Percentiles rank a stretch among this genome's conserved stretches.
phyloP scores from a whole-genome alignment of 495 filamentous ascomycete species.

The Chaetomium fimeti region DNA sequence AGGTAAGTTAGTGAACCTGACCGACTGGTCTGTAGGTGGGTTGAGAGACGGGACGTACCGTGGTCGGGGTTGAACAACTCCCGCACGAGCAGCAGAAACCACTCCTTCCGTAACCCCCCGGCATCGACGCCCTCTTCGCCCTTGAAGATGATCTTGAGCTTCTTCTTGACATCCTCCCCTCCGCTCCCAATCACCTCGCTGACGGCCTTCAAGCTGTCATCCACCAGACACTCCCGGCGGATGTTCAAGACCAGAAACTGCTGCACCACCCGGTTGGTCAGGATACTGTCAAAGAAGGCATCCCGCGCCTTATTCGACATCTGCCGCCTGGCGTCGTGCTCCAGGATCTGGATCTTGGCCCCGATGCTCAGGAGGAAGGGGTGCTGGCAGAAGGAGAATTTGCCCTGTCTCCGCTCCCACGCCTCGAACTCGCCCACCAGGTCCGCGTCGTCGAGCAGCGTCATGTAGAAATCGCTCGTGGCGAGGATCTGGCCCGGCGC shows the following conservation, averaged over 20 bases:
- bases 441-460: constrained; percentile 79
- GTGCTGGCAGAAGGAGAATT: constrained; percentile 91
- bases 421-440: constrained; percentile 83
- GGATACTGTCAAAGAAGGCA: constrained; percentile 87
- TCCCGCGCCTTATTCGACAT: constrained; percentile 90
- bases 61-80: constrained; percentile 92
- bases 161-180: constrained; percentile 90
- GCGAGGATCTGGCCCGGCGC: constrained; percentile 51
- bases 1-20: constrained; percentile 16
- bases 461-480: constrained; percentile 85
- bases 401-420: constrained; percentile 74
- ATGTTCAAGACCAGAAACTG: constrained; percentile 80
- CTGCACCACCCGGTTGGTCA: constrained; percentile 68
- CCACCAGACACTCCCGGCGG: constrained; percentile 83
- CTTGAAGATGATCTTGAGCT: constrained; percentile 78
- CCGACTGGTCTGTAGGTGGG: background rate
- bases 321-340: constrained; percentile 85
- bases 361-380: constrained; percentile 93
- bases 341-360: constrained; percentile 89
- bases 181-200: constrained; percentile 83
- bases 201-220: constrained; percentile 83
- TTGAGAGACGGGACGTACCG: constrained; percentile 54
- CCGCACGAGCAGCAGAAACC: constrained; percentile 87
- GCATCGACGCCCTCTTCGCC: constrained; percentile 93
- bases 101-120: constrained; percentile 89